These are phyloP conservation scores for Crassisporium funariophilum DNA, from an alignment of 768 basidiomycete genomes.

Conservation along the genomic window DNA sequence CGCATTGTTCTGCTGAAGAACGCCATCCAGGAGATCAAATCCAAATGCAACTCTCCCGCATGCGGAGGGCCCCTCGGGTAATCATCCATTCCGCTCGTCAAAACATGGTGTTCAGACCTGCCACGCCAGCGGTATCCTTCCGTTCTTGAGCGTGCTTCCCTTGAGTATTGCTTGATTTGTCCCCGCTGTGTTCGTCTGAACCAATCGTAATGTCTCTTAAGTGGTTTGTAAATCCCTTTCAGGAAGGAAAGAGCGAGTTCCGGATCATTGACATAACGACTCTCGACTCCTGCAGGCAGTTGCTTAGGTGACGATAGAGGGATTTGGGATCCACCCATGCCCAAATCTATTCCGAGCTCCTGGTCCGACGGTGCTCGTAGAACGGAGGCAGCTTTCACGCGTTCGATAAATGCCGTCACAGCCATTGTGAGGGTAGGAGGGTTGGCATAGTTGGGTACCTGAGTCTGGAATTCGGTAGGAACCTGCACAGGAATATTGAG, in stretches of 20 bases:
- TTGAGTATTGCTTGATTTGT: conserved; percentile 88
- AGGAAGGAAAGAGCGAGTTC: conserved; percentile 69
- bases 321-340: conserved; percentile 53
- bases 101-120: conserved; percentile 78
- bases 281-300: conserved; percentile 25
- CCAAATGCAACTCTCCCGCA: conserved; percentile 89
- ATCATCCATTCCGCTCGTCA: conserved; percentile 96
- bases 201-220: conserved; percentile 95
- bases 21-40: conserved; percentile 95
- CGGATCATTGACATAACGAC: conserved; percentile 56
- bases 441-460: conserved; percentile 93
- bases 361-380: conserved; percentile 50
- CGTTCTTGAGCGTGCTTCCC: conserved; percentile 80
- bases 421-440: conserved; percentile 95
- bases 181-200: conserved; percentile 93
- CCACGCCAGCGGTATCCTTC: conserved; percentile 97
- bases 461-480: conserved; percentile 86
- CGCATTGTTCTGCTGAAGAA: conserved; percentile 95
- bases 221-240: conserved; percentile 75
- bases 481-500: conserved; percentile 48
- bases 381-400: conserved; percentile 50
- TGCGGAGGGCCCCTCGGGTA: conserved; percentile 91
- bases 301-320: conserved; percentile 38
- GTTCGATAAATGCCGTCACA: conserved; percentile 84
- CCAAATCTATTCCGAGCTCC: conserved; percentile 68